phyloP scores from a whole-genome alignment of 306 rosid genomes.

The Cyamopsis tetragonoloba region DNA sequence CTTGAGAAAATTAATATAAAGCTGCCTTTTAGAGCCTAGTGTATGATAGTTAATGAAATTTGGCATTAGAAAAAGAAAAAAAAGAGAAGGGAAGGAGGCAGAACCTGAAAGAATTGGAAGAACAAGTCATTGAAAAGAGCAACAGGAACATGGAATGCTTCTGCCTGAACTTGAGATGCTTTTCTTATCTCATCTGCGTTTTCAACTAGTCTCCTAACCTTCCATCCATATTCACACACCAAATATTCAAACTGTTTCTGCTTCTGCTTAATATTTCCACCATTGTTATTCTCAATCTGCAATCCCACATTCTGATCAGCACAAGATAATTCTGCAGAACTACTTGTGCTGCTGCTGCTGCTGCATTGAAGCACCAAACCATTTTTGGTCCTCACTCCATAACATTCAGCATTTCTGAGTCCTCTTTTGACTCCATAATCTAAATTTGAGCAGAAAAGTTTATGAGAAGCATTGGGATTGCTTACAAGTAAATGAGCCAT shows the following conservation, averaged over 20 bases:
- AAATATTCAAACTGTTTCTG: constrained; percentile 39
- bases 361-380: constrained; percentile 32
- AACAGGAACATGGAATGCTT: constrained; percentile 72
- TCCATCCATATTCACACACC: constrained; percentile 70
- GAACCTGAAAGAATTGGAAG: constrained; percentile 76
- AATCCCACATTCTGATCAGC: constrained; percentile 29
- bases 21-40: too few relatives aligned
- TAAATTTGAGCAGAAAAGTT: constrained; percentile 25
- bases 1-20: background rate
- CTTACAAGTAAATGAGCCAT: constrained; percentile 53
- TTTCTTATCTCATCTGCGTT: constrained; percentile 56
- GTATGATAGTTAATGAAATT: too few relatives aligned
- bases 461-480: constrained; percentile 32
- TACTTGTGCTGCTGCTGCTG: constrained; percentile 13
- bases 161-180: constrained; percentile 70
- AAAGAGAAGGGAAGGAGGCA: background rate
- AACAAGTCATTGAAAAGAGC: constrained; percentile 59
- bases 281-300: constrained; percentile 27
- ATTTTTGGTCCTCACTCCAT: constrained; percentile 17
- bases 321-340: constrained; percentile 29
- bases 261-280: constrained; percentile 22
- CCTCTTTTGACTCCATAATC: constrained; percentile 16
- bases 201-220: constrained; percentile 52
- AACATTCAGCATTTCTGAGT: constrained; percentile 15
- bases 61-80: background rate